Evolutionary conservation across 2,329 filamentous ascomycete species (phyloP).

Genomic region (Boeremia lycopersici): DNA sequence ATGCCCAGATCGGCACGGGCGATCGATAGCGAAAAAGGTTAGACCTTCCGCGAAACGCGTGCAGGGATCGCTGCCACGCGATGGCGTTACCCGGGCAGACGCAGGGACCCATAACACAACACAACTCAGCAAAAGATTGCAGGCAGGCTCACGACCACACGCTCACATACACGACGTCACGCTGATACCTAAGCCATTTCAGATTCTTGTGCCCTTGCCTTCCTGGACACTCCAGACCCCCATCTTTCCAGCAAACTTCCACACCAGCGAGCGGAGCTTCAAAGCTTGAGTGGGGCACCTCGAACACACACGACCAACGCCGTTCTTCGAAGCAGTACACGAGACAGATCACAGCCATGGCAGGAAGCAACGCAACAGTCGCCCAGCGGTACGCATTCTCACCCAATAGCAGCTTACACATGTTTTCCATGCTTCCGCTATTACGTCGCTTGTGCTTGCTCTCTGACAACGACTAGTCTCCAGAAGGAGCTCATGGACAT

Average conservation of each 20-base stretch:
- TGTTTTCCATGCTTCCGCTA: conserved; percentile 45
- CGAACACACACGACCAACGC: conserved; percentile 5
- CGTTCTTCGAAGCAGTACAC: neutral
- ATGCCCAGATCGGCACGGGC: conserved; percentile 12
- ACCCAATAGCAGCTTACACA: conserved; percentile 6
- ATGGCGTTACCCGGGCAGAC: conserved; percentile 24
- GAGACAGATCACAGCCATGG: conserved; percentile 28
- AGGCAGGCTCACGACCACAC: neutral
- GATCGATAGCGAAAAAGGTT: conserved; percentile 3
- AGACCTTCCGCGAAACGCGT: conserved; percentile 7
- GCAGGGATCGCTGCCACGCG: conserved; percentile 21
- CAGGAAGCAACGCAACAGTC: conserved; percentile 51
- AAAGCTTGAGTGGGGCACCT: conserved; percentile 1
- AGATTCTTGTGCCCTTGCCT: neutral
- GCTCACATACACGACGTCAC: neutral
- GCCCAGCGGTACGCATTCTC: conserved; percentile 52
- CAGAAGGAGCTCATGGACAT: conserved; percentile 98
- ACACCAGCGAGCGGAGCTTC: neutral
- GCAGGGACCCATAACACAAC: conserved; percentile 30
- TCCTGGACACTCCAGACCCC: neutral
- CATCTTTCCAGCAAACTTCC: neutral
- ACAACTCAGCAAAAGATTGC: conserved; percentile 7
- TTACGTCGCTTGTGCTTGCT: neutral
- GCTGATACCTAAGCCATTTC: neutral
- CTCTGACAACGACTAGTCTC: conserved; percentile 62